phyloP scores from a whole-genome alignment of 179 eudicot species.

The Pouteria campechiana region DNA sequence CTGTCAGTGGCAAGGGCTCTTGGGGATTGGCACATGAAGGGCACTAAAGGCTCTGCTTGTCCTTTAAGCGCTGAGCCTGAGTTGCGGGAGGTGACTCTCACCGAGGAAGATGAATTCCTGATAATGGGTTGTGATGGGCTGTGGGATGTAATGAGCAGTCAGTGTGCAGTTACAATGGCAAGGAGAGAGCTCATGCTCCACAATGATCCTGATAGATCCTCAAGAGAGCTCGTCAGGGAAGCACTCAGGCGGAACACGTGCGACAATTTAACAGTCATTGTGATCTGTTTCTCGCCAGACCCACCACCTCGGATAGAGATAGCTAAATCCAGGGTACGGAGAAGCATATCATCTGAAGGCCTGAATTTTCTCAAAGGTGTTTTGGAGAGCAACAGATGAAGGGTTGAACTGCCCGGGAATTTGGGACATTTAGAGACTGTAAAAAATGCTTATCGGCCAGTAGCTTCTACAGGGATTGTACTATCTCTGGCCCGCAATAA shows the following conservation, averaged over 20 bases:
- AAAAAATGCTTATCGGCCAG: no score
- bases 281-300: constrained; percentile 67
- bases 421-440: no score
- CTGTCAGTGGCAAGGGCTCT: constrained; percentile 80
- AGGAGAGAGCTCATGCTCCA: constrained; percentile 73
- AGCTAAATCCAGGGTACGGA: constrained; percentile 15
- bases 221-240: constrained; percentile 71
- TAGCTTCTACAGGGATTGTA: no score
- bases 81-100: constrained; percentile 42
- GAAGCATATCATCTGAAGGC: constrained; percentile 41
- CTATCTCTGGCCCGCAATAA: no score
- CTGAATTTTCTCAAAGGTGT: constrained; percentile 29
- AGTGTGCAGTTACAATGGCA: constrained; percentile 66
- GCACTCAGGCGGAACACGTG: constrained; percentile 70
- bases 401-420: no score
- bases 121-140: constrained; percentile 73
- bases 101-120: constrained; percentile 71
- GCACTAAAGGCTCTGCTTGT: constrained; percentile 50
- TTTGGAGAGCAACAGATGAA: constrained; percentile 17
- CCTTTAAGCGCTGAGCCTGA: constrained; percentile 85
- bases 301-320: constrained; percentile 68
- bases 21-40: constrained; percentile 97
- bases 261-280: constrained; percentile 65
- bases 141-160: constrained; percentile 95
- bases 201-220: constrained; percentile 76